Conservation (phyloP, 495 filamentous ascomycete genomes). For the Oidiodendron maius region DNA sequence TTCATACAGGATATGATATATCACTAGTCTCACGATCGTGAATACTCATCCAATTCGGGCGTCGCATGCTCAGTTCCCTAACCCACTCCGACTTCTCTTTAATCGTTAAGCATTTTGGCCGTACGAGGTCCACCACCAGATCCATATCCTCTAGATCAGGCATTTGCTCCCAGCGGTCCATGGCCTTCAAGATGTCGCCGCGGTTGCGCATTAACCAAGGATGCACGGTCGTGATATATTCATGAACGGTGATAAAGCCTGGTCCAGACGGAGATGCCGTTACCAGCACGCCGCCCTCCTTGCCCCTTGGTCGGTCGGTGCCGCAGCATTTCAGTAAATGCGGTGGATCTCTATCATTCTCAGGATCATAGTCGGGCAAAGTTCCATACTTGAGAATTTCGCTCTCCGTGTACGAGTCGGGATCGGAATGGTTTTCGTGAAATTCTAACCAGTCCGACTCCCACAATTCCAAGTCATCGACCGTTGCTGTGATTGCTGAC, state of each 20-base stretch:
- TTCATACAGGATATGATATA: too few relatives aligned
- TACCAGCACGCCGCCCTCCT: background rate
- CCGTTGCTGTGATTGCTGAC: background rate
- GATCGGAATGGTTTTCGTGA: background rate
- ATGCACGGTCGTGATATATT: conserved; percentile 13
- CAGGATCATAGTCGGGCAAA: background rate
- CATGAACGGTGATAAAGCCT: conserved; percentile 4
- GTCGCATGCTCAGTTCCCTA: background rate
- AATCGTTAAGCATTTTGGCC: background rate
- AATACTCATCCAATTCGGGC: background rate
- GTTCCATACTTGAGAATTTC: background rate
- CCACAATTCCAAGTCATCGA: background rate
- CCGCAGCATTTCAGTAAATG: background rate
- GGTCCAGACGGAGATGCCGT: background rate
- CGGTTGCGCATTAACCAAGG: conserved; percentile 22
- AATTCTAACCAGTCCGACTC: background rate
- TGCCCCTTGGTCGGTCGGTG: background rate
- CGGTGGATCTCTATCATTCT: background rate
- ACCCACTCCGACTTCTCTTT: background rate
- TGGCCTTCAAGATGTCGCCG: conserved; percentile 16
- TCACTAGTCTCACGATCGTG: too few relatives aligned
- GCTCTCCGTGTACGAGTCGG: background rate
- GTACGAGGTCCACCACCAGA: background rate
- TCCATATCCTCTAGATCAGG: background rate
- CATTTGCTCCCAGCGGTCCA: background rate